Evolutionary conservation across 78 protist genomes (phyloP).

Genomic region (Monocercomonoides exilis): DNA sequence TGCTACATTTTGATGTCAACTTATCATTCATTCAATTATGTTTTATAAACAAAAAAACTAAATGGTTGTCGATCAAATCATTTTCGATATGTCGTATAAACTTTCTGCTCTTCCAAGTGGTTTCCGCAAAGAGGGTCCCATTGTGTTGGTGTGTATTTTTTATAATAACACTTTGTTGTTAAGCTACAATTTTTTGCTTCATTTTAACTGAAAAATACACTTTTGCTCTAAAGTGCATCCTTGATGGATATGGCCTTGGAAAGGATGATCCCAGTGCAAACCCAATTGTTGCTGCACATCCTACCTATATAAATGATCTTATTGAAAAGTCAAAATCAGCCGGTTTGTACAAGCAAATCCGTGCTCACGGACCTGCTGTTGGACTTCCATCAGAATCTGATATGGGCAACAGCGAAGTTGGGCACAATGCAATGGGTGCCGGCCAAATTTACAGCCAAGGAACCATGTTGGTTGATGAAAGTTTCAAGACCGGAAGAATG

Average conservation of each 20-base stretch:
- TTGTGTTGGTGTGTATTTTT: background rate
- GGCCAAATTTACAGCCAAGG: conserved; percentile 51
- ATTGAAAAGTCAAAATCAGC: background rate
- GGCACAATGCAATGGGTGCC: conserved; percentile 54
- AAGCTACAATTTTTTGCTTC: too few species aligned
- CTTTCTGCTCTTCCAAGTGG: background rate
- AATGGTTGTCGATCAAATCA: too few species aligned
- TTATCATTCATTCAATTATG: too few species aligned
- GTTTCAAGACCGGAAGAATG: conserved; percentile 10
- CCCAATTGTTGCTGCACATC: background rate
- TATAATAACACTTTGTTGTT: background rate
- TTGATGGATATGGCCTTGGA: conserved; percentile 2
- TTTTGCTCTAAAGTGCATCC: background rate
- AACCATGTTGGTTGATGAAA: conserved; percentile 33
- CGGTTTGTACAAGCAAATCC: background rate
- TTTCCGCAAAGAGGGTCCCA: background rate
- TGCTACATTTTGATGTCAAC: too few species aligned
- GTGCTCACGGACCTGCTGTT: conserved; percentile 9
- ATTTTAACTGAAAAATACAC: too few species aligned
- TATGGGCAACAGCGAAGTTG: conserved; percentile 51
- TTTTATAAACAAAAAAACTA: too few species aligned
- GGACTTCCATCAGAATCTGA: conserved; percentile 18
- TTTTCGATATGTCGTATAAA: background rate
- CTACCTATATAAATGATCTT: background rate
- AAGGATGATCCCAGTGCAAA: background rate